Percentiles rank a stretch among this genome's conserved stretches.
Evolutionary conservation across 331 rosid genomes (phyloP).

Genomic region (Acacia pycnantha): DNA sequence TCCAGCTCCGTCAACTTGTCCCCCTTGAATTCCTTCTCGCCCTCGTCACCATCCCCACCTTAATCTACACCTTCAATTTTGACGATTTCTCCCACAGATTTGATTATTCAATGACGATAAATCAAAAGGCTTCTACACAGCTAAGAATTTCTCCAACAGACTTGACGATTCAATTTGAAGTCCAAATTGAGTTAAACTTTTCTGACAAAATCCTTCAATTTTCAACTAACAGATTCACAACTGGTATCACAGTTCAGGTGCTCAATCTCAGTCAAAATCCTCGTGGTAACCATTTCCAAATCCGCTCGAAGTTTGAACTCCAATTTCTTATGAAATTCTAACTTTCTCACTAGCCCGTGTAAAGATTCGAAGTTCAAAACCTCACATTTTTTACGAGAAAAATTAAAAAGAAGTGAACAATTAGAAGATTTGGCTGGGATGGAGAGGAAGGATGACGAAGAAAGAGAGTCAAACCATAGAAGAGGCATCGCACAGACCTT

Average conservation of each 20-base stretch:
- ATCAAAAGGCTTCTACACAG: neutral
- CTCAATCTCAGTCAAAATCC: neutral
- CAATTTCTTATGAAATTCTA: neutral
- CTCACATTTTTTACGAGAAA: no score
- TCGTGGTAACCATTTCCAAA: neutral
- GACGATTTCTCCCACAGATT: no score
- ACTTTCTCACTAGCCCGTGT: neutral
- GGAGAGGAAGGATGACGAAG: no score
- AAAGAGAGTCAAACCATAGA: constrained; percentile 28
- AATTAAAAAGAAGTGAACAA: no score
- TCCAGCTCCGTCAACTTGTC: no score
- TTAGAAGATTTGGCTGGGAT: no score
- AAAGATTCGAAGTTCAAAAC: neutral
- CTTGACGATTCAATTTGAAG: no score
- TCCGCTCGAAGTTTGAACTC: neutral
- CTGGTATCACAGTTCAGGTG: constrained; percentile 8
- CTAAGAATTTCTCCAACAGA: neutral
- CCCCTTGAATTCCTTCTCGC: no score
- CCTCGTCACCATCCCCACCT: no score
- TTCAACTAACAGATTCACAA: neutral
- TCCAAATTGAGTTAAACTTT: neutral
- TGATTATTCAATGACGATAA: neutral
- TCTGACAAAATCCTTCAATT: neutral
- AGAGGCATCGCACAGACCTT: constrained; percentile 42
- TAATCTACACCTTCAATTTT: no score